These are phyloP conservation scores for Brassica hybrid DNA, from an alignment of 441 rosid species.

Conservation along the genomic window DNA sequence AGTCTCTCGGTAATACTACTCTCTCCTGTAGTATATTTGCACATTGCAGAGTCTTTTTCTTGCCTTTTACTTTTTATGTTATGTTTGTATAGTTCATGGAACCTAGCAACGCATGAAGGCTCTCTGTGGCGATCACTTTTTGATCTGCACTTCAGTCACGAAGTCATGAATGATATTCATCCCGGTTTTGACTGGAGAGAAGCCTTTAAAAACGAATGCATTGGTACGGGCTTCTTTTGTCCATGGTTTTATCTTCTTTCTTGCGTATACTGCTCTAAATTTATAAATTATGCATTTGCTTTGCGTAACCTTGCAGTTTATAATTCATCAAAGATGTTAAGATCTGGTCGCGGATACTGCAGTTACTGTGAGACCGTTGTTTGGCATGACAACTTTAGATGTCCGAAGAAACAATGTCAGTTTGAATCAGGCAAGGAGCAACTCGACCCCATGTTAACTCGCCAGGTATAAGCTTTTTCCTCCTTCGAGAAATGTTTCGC, in stretches of 20 bases:
- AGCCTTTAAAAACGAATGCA: slow-evolving; percentile 56
- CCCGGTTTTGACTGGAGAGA: slow-evolving; percentile 62
- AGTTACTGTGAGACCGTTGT: slow-evolving; percentile 57
- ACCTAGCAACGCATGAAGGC: slow-evolving; percentile 62
- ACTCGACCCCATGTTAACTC: slow-evolving; percentile 53
- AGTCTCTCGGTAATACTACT: slow-evolving; percentile 65
- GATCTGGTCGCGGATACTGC: slow-evolving; percentile 69
- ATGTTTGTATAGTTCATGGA: slow-evolving; percentile 74
- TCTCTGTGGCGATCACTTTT: slow-evolving; percentile 66
- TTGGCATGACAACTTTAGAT: slow-evolving; percentile 65
- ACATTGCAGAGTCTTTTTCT: slow-evolving; percentile 7
- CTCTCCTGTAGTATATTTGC: background rate
- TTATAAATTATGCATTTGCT: background rate
- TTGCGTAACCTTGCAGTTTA: slow-evolving; percentile 42
- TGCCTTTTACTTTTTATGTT: slow-evolving; percentile 9
- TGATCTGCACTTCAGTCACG: slow-evolving; percentile 42
- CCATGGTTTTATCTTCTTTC: background rate
- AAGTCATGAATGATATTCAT: slow-evolving; percentile 25
- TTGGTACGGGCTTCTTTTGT: slow-evolving; percentile 46
- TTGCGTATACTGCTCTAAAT: background rate
- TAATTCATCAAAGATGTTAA: slow-evolving; percentile 48
- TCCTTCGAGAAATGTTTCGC: slow-evolving; percentile 31
- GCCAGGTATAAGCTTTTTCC: slow-evolving; percentile 49
- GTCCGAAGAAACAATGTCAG: slow-evolving; percentile 48
- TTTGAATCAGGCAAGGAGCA: slow-evolving; percentile 33